These are phyloP conservation scores for Afroboletus lepidellus DNA, from an alignment of 1,284 basidiomycete species.

Conservation along the genomic window DNA sequence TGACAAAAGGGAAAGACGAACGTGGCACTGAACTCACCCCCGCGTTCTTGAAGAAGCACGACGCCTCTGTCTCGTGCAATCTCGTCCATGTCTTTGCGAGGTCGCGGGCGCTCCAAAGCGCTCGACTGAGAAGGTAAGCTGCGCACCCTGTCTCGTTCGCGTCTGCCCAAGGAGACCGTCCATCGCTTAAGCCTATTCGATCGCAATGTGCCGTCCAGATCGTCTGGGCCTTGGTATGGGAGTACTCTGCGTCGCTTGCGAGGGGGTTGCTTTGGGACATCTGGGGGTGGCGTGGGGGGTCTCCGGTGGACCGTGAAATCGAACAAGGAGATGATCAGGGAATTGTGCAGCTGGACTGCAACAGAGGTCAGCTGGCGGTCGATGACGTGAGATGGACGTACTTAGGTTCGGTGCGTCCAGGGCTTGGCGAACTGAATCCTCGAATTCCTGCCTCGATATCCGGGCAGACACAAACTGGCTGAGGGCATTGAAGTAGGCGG, in stretches of 20 bases:
- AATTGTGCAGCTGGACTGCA: constrained; percentile 75
- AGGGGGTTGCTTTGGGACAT: constrained; percentile 59
- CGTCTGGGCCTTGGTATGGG: constrained; percentile 65
- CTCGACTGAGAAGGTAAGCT: constrained; percentile 46
- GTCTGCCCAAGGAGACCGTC: constrained; percentile 66
- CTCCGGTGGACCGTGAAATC: constrained; percentile 71
- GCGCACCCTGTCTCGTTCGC: constrained; percentile 69
- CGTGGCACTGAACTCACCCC: constrained; percentile 42
- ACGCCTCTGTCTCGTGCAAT: constrained; percentile 70
- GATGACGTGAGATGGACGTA: constrained; percentile 29
- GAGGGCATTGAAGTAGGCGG: constrained; percentile 60
- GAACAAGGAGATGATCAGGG: constrained; percentile 76
- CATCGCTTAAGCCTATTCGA: constrained; percentile 72
- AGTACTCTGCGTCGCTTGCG: constrained; percentile 69
- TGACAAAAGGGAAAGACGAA: not conserved
- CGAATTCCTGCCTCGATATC: constrained; percentile 73
- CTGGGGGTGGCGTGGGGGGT: constrained; percentile 59
- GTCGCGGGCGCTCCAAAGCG: constrained; percentile 39
- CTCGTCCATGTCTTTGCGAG: constrained; percentile 57
- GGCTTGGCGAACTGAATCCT: constrained; percentile 61
- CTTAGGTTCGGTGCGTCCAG: constrained; percentile 64
- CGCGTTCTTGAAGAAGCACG: constrained; percentile 57
- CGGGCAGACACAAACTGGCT: constrained; percentile 65
- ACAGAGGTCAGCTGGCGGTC: constrained; percentile 6
- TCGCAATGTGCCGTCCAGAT: constrained; percentile 52